phyloP scores from a whole-genome alignment of 2,329 filamentous ascomycete genomes.

The Colletotrichum zoysiae region DNA sequence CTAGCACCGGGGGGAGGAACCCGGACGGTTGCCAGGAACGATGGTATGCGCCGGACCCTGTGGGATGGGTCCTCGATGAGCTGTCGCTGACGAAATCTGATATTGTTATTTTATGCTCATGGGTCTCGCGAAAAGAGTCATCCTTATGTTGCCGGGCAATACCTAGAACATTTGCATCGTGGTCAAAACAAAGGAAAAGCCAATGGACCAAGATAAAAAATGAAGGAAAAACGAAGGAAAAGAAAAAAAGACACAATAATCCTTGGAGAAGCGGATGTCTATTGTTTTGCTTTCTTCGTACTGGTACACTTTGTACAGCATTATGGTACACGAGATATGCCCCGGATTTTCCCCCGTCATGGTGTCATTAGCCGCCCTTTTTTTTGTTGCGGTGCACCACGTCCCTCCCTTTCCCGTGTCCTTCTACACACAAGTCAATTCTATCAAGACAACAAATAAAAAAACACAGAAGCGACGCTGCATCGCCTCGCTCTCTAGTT shows the following conservation, averaged over 20 bases:
- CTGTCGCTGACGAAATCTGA: not conserved
- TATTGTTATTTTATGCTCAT: constrained; percentile 19
- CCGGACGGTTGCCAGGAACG: constrained; percentile 36
- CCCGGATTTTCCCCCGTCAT: constrained; percentile 34
- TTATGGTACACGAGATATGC: constrained; percentile 39
- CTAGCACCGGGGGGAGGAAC: constrained; percentile 26
- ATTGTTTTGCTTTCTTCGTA: constrained; percentile 26
- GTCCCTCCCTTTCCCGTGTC: not conserved
- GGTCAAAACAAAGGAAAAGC: not conserved
- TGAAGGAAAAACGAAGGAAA: fast-evolving
- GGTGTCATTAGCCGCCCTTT: constrained; percentile 37
- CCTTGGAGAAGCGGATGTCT: constrained; percentile 36
- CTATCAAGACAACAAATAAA: not conserved
- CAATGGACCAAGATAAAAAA: not conserved
- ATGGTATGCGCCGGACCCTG: constrained; percentile 16
- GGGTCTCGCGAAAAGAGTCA: not conserved
- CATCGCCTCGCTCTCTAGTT: not conserved
- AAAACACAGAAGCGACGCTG: not conserved
- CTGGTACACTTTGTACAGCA: constrained; percentile 41
- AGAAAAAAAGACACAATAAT: not conserved
- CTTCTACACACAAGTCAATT: not conserved
- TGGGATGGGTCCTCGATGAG: constrained; percentile 12
- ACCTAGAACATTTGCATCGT: not conserved
- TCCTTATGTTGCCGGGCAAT: constrained; percentile 2
- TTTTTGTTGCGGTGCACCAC: not conserved